phyloP scores from a whole-genome alignment of 176 grass and related monocot species.

The Musa beccarii region DNA sequence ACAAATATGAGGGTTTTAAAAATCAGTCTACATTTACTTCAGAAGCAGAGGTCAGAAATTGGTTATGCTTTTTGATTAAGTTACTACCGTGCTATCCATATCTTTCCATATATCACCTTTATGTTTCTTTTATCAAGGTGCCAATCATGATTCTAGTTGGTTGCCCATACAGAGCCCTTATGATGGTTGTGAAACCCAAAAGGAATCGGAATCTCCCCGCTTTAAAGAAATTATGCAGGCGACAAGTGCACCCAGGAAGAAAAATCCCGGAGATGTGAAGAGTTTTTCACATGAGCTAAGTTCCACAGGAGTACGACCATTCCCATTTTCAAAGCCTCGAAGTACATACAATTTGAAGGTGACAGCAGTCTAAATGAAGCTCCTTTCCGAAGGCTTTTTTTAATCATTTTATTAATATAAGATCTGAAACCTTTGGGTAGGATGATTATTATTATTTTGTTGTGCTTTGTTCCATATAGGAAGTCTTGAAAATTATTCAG shows the following conservation, averaged over 20 bases:
- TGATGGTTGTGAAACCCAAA: conserved; percentile 93
- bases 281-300: conserved; percentile 97
- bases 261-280: conserved; percentile 79
- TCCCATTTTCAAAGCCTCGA: conserved; percentile 89
- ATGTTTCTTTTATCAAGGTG: neutral
- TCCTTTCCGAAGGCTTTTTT: neutral
- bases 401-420: conserved; percentile 3
- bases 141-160: neutral
- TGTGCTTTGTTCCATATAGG: conserved; percentile 37
- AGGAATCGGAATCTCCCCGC: conserved; percentile 96
- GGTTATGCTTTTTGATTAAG: conserved; percentile 7
- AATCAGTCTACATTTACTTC: conserved; percentile 57
- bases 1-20: conserved; percentile 64
- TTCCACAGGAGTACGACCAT: conserved; percentile 95
- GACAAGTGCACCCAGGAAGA: conserved; percentile 96
- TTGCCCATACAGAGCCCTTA: conserved; percentile 45
- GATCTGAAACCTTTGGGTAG: conserved; percentile 14
- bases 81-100: neutral
- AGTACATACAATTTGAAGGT: conserved; percentile 94
- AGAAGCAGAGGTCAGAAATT: conserved; percentile 50
- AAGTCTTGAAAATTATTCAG: conserved; percentile 92
- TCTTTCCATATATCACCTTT: neutral
- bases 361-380: conserved; percentile 13
- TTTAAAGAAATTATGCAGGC: conserved; percentile 99
- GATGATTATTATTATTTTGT: conserved; percentile 2